Conservation (phyloP, 331 rosid species). For the Stylosanthes scabra region DNA sequence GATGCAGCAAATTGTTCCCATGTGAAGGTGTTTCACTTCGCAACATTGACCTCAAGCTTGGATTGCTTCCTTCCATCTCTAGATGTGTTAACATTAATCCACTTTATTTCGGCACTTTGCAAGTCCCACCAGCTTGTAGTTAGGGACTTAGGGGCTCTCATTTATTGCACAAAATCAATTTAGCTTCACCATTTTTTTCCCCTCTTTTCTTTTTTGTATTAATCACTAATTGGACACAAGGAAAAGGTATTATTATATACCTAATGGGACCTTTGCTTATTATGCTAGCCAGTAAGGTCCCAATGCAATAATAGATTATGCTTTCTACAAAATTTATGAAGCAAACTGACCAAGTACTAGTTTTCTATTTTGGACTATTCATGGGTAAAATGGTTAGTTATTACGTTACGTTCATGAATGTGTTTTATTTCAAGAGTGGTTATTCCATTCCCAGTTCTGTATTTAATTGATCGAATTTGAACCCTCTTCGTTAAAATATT, state of each 20-base stretch:
- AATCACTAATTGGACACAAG: too few species aligned
- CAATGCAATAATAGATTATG: background rate
- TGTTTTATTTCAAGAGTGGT: background rate
- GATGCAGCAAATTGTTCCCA: constrained; percentile 44
- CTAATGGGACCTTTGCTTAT: background rate
- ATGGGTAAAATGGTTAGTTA: background rate
- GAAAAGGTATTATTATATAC: background rate
- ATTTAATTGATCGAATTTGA: background rate
- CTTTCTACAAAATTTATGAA: background rate
- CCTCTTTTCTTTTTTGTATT: too few species aligned
- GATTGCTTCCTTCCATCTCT: background rate
- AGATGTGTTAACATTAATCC: constrained; percentile 46
- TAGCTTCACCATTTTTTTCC: too few species aligned
- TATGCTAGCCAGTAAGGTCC: background rate
- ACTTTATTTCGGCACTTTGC: background rate
- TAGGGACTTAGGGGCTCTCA: background rate
- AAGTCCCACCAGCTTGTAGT: constrained; percentile 43
- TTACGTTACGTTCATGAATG: background rate
- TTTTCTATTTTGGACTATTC: background rate
- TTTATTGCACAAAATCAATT: too few species aligned
- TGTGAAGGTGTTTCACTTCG: constrained; percentile 32
- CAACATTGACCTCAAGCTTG: constrained; percentile 38
- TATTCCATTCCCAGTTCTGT: background rate
- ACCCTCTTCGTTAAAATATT: background rate
- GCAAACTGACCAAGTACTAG: too few species aligned